These are phyloP conservation scores for Aschersonia sp. DNA, from an alignment of 2,329 filamentous ascomycete species.

Conservation along the genomic window DNA sequence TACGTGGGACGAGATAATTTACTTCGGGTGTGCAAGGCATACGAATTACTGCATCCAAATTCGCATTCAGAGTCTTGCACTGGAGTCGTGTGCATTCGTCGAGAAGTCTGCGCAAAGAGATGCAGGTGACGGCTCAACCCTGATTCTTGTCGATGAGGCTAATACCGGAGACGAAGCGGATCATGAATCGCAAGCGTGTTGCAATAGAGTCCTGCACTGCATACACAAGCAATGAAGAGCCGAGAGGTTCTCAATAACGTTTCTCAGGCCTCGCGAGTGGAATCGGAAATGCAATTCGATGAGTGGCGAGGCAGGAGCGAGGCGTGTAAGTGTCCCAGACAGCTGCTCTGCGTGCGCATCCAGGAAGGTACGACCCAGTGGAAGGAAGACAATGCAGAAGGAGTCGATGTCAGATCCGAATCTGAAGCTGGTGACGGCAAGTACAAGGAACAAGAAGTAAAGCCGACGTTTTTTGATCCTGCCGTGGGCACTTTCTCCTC, in stretches of 20 bases:
- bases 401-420: not conserved
- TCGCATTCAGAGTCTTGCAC: no score
- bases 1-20: not conserved
- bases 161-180: no score
- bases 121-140: no score
- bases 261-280: not conserved
- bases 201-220: no score
- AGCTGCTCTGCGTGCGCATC: not conserved
- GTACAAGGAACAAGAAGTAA: not conserved
- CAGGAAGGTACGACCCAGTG: conserved; percentile 3
- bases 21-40: not conserved
- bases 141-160: no score
- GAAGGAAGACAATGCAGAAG: not conserved
- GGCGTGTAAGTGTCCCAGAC: conserved; percentile 2
- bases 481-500: not conserved
- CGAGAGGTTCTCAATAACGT: no score
- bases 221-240: no score
- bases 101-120: no score
- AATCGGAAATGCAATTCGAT: not conserved
- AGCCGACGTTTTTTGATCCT: not conserved
- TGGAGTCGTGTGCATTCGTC: no score
- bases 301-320: not conserved
- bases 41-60: no score
- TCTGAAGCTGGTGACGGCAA: not conserved
- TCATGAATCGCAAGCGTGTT: no score